Conservation (phyloP, 2,329 filamentous ascomycete genomes). For the Coleophoma crateriformis region DNA sequence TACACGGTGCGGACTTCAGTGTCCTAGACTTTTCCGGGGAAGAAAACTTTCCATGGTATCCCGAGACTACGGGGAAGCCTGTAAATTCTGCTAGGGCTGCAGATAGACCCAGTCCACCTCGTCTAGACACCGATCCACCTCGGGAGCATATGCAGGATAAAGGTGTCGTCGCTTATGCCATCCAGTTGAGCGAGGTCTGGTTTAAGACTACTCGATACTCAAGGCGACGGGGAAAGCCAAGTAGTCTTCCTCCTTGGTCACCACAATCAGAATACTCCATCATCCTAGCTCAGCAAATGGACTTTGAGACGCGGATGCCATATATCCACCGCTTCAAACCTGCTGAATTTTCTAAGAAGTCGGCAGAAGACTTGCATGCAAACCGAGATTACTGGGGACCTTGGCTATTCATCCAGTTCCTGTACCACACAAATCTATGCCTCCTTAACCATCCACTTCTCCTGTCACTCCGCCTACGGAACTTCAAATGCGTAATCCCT, state of each 20-base stretch:
- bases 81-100: not conserved
- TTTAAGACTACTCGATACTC: conserved; percentile 41
- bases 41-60: conserved; percentile 31
- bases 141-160: conserved; percentile 21
- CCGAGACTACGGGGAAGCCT: conserved; percentile 27
- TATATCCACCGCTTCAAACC: conserved; percentile 43
- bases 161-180: conserved; percentile 40
- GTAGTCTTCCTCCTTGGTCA: conserved; percentile 39
- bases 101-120: not conserved
- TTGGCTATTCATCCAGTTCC: conserved; percentile 45
- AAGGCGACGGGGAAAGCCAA: conserved; percentile 35
- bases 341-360: conserved; percentile 38
- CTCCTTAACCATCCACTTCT: conserved; percentile 49
- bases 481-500: conserved; percentile 44
- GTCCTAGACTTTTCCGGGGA: conserved; percentile 31
- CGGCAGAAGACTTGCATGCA: conserved; percentile 33
- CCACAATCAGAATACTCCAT: conserved; percentile 44
- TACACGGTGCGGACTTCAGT: conserved; percentile 31
- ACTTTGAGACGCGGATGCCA: conserved; percentile 45
- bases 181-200: conserved; percentile 40
- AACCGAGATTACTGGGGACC: conserved; percentile 47
- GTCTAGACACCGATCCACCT: conserved; percentile 1
- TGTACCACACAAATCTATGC: conserved; percentile 47
- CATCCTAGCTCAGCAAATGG: conserved; percentile 44
- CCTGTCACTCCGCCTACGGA: conserved; percentile 44